Evolutionary conservation across 108 stramenopile species (phyloP).

Genomic region (Conticribra weissflogii): DNA sequence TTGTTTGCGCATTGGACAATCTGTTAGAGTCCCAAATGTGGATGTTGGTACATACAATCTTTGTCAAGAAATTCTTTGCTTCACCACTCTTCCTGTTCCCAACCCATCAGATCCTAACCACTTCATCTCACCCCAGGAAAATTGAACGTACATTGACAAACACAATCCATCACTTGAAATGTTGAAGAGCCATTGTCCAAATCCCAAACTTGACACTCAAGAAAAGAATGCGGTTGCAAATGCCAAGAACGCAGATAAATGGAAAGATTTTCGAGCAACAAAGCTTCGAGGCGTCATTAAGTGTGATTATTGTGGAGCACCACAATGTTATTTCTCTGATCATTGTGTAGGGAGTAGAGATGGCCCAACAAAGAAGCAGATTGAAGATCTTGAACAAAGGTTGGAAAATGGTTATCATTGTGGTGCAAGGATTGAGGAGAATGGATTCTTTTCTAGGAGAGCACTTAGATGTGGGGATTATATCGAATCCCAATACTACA

Average conservation of each 20-base stretch:
- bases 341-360: background rate
- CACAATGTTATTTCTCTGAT: background rate
- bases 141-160: no score
- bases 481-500: slow-evolving; percentile 5
- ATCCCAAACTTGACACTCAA: slow-evolving; percentile 1
- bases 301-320: slow-evolving; percentile 6
- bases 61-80: no score
- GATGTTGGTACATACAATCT: no score
- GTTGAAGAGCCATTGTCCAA: background rate
- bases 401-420: slow-evolving; percentile 1
- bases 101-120: no score
- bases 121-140: no score
- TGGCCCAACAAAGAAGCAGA: background rate
- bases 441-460: background rate
- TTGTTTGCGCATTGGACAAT: no score
- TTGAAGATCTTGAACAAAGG: background rate
- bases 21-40: no score
- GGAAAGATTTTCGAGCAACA: slow-evolving; percentile 2
- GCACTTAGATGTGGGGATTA: background rate
- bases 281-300: background rate
- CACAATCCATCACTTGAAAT: background rate
- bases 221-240: background rate
- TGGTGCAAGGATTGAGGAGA: background rate
- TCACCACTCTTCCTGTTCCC: no score
- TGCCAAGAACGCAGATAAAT: background rate